phyloP scores from a whole-genome alignment of 192 early-diverging fungal species.

The Coemansia sp. region DNA sequence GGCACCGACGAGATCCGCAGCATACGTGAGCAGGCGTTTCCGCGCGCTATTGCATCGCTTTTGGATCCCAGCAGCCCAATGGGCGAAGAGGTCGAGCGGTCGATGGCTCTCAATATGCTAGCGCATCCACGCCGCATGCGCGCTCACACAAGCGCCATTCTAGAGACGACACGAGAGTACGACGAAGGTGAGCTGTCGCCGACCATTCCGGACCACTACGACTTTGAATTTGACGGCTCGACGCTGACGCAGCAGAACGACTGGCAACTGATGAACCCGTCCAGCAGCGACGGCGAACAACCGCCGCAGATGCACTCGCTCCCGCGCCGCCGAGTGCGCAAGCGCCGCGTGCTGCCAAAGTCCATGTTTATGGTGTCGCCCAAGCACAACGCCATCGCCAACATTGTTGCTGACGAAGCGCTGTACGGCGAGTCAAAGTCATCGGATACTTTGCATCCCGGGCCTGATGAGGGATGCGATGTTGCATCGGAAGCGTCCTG shows the following conservation, averaged over 20 bases:
- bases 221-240: conserved; percentile 35
- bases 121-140: conserved; percentile 22
- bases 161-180: conserved; percentile 7
- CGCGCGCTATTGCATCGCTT: conserved; percentile 15
- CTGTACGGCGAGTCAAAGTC: conserved; percentile 6
- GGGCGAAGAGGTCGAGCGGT: conserved; percentile 13
- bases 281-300: conserved; percentile 42
- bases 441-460: conserved; percentile 26
- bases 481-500: background rate
- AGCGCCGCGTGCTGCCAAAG: conserved; percentile 50
- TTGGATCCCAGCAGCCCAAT: conserved; percentile 48
- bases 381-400: conserved; percentile 8
- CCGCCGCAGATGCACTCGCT: conserved; percentile 18
- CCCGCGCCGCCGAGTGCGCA: conserved; percentile 44
- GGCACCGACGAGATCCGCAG: conserved; percentile 12
- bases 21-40: conserved; percentile 4
- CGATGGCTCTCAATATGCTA: conserved; percentile 41
- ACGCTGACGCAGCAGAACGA: conserved; percentile 51
- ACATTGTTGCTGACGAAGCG: background rate
- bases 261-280: conserved; percentile 52
- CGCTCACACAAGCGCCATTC: conserved; percentile 12
- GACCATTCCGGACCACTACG: conserved; percentile 13
- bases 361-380: conserved; percentile 28
- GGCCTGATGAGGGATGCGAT: background rate
- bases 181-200: conserved; percentile 4